Percentiles rank a stretch among this genome's conserved stretches.
phyloP scores from a whole-genome alignment of 177 flowering plant species.

The Vitis hybrid region DNA sequence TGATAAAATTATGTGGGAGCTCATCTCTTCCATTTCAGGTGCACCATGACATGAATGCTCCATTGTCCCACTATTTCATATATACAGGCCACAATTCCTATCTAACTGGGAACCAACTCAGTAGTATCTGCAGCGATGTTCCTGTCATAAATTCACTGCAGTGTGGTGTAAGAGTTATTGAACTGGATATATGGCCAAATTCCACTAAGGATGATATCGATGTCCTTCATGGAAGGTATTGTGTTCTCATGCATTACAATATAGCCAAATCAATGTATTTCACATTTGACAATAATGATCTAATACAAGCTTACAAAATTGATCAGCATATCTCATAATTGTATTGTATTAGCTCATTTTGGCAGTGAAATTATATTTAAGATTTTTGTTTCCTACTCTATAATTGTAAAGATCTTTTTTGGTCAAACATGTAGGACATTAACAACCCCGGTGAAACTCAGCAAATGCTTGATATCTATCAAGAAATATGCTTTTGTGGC shows the following conservation, averaged over 20 bases:
- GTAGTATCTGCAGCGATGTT: slow-evolving; percentile 18
- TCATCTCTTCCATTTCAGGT: not conserved
- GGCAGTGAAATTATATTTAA: too few species aligned
- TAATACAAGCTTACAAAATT: too few species aligned
- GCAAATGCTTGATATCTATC: slow-evolving; percentile 23
- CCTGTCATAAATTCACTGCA: slow-evolving; percentile 15
- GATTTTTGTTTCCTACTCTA: too few species aligned
- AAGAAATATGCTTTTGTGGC: slow-evolving; percentile 25
- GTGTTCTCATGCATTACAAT: not conserved
- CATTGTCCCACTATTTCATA: slow-evolving; percentile 21
- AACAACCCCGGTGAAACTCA: slow-evolving; percentile 29
- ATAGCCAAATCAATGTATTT: too few species aligned
- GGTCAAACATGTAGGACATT: slow-evolving; percentile 14
- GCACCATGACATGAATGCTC: slow-evolving; percentile 13
- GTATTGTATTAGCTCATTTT: too few species aligned
- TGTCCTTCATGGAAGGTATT: slow-evolving; percentile 25
- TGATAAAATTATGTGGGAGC: too few species aligned
- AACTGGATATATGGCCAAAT: slow-evolving; percentile 23
- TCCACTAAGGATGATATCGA: slow-evolving; percentile 14
- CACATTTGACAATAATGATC: too few species aligned
- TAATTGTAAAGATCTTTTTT: too few species aligned
- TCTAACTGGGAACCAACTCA: slow-evolving; percentile 25
- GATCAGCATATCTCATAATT: too few species aligned
- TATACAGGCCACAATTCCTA: slow-evolving; percentile 26
- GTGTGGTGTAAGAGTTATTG: slow-evolving; percentile 22